Conservation (phyloP, 768 basidiomycete species). For the Serpula lacrymans region DNA sequence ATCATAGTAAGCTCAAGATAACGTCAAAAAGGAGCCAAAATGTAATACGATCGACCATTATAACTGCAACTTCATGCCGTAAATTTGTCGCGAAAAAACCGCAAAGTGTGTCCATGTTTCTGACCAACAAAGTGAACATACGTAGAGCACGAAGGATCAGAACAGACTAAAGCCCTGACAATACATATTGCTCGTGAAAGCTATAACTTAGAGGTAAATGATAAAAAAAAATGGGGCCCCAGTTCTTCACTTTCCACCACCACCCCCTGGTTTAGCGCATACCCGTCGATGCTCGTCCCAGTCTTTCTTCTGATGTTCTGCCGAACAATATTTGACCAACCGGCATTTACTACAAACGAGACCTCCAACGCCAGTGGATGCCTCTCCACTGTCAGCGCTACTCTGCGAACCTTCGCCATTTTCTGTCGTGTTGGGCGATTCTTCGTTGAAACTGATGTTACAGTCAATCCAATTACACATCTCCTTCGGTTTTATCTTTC, state of each 20-base stretch:
- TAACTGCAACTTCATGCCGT: too few relatives aligned
- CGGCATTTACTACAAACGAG: conserved; percentile 76
- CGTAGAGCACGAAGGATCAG: not conserved
- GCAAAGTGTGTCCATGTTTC: too few relatives aligned
- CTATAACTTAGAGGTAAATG: too few relatives aligned
- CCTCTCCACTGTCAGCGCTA: conserved; percentile 33
- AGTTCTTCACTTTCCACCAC: not conserved
- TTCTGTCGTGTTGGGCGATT: conserved; percentile 26
- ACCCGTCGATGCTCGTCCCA: conserved; percentile 79
- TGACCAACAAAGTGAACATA: not conserved
- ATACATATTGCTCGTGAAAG: not conserved
- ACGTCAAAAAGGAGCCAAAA: too few relatives aligned
- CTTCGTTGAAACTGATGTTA: conserved; percentile 54
- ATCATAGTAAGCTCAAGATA: too few relatives aligned
- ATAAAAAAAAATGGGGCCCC: too few relatives aligned
- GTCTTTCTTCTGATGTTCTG: conserved; percentile 70
- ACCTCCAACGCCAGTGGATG: conserved; percentile 34
- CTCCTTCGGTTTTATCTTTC: conserved; percentile 49
- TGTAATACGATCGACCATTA: too few relatives aligned
- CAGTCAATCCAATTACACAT: conserved; percentile 89
- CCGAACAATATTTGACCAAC: conserved; percentile 74
- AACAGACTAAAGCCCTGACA: not conserved
- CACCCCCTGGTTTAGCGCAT: conserved; percentile 40
- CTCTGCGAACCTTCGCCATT: conserved; percentile 44
- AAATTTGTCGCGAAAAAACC: too few relatives aligned